These are phyloP conservation scores for Prunella vulgaris DNA, from an alignment of 257 asterid species.

Conservation along the genomic window DNA sequence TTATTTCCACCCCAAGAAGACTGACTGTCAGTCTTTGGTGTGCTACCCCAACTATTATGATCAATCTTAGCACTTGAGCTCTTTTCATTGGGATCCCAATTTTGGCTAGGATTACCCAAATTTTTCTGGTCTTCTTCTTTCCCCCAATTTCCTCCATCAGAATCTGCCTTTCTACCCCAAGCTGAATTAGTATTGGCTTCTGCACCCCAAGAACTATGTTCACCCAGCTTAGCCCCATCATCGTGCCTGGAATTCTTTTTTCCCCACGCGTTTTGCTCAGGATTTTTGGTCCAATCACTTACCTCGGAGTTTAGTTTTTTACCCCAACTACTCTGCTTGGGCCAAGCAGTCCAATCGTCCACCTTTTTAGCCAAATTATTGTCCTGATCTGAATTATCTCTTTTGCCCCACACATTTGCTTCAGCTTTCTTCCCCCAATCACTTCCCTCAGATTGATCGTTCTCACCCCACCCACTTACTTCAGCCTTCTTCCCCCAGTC, in stretches of 20 bases:
- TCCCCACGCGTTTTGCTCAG: constrained; percentile 15
- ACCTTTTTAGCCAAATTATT: background rate
- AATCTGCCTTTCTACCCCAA: constrained; percentile 29
- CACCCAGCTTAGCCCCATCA: background rate
- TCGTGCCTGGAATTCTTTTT: background rate
- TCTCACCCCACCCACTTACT: constrained; percentile 27
- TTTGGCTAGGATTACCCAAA: constrained; percentile 4
- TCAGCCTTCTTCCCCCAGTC: background rate
- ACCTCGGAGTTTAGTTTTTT: constrained; percentile 22
- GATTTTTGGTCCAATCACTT: too few species aligned
- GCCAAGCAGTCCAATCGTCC: background rate
- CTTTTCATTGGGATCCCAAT: background rate
- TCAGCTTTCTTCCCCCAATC: too few species aligned
- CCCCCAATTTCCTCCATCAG: constrained; percentile 30
- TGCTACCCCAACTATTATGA: constrained; percentile 14
- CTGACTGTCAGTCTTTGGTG: constrained; percentile 16
- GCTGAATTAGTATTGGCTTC: constrained; percentile 20
- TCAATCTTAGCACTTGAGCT: background rate
- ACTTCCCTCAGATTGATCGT: constrained; percentile 9
- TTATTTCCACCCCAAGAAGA: constrained; percentile 30
- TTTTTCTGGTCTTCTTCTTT: constrained; percentile 24
- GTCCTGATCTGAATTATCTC: background rate
- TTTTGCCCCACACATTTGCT: too few species aligned
- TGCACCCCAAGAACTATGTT: background rate
- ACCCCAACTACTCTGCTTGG: constrained; percentile 21